Conservation (phyloP, 352 stramenopile genomes). For the Phytophthora pini region DNA sequence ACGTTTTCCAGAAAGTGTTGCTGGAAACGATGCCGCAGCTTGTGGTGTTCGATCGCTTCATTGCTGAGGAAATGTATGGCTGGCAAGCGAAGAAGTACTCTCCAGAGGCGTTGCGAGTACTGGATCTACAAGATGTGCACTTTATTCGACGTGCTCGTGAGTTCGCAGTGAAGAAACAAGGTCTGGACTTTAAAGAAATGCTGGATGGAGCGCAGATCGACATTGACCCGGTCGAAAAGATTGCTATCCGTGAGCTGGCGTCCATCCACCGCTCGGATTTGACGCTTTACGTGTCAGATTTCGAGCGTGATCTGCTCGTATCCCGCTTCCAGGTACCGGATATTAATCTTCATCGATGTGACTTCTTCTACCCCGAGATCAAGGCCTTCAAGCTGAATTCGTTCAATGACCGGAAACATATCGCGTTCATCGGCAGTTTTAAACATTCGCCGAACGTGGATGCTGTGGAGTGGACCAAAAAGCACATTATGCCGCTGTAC, state of each 20-base stretch:
- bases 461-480: conserved; percentile 80
- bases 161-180: conserved; percentile 70
- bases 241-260: conserved; percentile 77
- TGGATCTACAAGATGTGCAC: conserved; percentile 95
- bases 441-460: conserved; percentile 94
- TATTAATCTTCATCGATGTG: conserved; percentile 52
- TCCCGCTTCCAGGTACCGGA: conserved; percentile 68
- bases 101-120: conserved; percentile 80
- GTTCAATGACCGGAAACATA: conserved; percentile 49
- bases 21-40: conserved; percentile 64
- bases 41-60: conserved; percentile 86
- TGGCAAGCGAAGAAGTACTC: conserved; percentile 81
- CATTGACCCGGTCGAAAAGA: conserved; percentile 61
- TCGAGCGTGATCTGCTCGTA: conserved; percentile 64
- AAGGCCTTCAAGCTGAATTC: conserved; percentile 26
- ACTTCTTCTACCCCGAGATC: conserved; percentile 71
- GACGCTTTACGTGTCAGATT: conserved; percentile 77
- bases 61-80: conserved; percentile 88
- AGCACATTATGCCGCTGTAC: conserved; percentile 78
- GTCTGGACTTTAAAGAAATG: conserved; percentile 44
- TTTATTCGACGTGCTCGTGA: conserved; percentile 89
- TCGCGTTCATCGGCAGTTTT: conserved; percentile 94
- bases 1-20: conserved; percentile 71
- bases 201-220: conserved; percentile 35
- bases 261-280: conserved; percentile 80